Base-by-base conservation (phyloP, 139 green algal species). In the Mychonastes homosphaera region DNA sequence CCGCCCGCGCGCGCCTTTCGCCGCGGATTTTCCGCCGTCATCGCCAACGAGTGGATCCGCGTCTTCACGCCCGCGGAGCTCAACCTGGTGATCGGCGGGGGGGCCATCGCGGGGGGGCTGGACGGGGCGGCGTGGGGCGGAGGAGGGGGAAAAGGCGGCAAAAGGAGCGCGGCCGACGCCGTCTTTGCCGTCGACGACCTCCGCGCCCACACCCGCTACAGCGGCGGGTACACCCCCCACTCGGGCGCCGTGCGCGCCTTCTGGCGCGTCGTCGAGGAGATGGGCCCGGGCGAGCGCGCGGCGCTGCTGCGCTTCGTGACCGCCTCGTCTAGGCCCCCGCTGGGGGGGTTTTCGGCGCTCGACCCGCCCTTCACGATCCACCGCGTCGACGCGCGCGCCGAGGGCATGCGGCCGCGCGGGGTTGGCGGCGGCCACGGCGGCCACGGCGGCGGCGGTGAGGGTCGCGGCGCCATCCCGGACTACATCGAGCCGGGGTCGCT, bases 251-350 rank as follows among this genome's bases (percentile, higher is more conserved):
- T 98, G 8, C 74, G 78, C 58, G 53, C 78, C 26, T 94, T 98
- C 52, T 98, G 90, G 90, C 66, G 75, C 56, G 82, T 87, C 29
- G 58, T 92, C 39, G 26, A 44, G 3, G 64, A 73, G 32, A 39
- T 63, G 13, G 38, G 19, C 6, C 35, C 67, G 6, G 30, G 62
- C 4, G 69, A 91, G 46, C 71, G 70, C 16, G 46, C 62, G 13
- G 65, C 61, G n/a, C 61, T 95, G 50, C 74, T 95, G 35, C 79
- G 79, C 36, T 98, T 98, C 59, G 80, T 88, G 6, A 98, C 91
- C 3, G 74, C 69, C 39, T 87, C 79, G 71, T 84, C 72, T 38
- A 72, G 87, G 5, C 75, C 88, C 2, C 91, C 91, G 1, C 74
- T 98, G 30, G 83, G 92, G 2, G 91, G 91, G 3, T 98, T 97